These are phyloP conservation scores for Arthrobotrys entomopaga DNA, from an alignment of 2,329 filamentous ascomycete genomes.

Conservation along the genomic window DNA sequence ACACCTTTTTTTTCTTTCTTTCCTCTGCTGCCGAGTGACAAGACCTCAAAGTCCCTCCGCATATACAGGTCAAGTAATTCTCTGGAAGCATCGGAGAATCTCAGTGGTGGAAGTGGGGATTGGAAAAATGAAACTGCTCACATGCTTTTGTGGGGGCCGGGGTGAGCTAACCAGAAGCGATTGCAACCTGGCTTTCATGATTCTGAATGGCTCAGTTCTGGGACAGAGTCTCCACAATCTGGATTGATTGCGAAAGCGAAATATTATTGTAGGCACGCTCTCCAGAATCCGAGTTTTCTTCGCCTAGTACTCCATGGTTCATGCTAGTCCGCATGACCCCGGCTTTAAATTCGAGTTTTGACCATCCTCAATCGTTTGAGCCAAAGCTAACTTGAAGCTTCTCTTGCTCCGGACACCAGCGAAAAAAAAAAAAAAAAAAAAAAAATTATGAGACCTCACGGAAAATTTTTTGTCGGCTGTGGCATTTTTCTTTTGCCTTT, in stretches of 20 bases:
- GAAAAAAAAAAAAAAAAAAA: too few species aligned
- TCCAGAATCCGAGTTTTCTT: slow-evolving; percentile 15
- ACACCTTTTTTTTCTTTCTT: too few species aligned
- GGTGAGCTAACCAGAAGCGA: too few species aligned
- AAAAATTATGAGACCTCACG: not conserved
- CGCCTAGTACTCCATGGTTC: slow-evolving; percentile 22
- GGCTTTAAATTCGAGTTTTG: not conserved
- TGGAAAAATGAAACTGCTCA: not conserved
- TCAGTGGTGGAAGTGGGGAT: slow-evolving; percentile 46
- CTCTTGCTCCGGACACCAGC: not conserved
- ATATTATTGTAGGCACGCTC: slow-evolving; percentile 13
- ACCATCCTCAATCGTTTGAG: not conserved
- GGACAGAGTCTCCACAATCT: slow-evolving; percentile 33
- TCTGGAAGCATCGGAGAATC: slow-evolving; percentile 38
- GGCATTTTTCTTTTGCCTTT: slow-evolving; percentile 7
- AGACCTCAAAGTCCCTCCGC: too few species aligned
- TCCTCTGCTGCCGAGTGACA: not conserved
- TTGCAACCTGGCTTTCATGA: slow-evolving; percentile 14
- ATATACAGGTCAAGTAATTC: too few species aligned
- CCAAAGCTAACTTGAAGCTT: not conserved
- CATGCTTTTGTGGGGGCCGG: too few species aligned
- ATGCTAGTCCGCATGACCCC: not conserved
- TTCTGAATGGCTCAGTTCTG: slow-evolving; percentile 11
- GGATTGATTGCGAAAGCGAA: not conserved
- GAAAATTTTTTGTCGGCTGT: slow-evolving; percentile 1